These are phyloP conservation scores for Blastocystis sp. DNA, from an alignment of 352 stramenopile species.

Conservation along the genomic window DNA sequence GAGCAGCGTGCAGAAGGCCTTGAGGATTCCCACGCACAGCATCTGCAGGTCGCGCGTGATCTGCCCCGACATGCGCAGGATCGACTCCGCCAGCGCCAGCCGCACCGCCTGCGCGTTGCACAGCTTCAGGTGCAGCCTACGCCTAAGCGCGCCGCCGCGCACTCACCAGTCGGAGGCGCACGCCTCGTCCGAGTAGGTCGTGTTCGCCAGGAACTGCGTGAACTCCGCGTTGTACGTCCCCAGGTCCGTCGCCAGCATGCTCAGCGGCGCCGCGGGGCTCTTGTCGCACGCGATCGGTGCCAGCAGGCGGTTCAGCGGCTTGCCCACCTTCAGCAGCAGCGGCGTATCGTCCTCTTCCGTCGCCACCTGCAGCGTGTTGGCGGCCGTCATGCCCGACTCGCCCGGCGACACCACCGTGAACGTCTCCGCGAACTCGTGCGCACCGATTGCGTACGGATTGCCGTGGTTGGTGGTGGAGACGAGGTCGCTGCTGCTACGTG, in stretches of 20 bases:
- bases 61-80: not conserved
- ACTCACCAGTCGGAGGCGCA: conserved; percentile 26
- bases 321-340: not conserved
- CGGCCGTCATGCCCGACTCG: not conserved
- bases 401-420: conserved; percentile 14
- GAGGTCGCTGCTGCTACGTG: not conserved
- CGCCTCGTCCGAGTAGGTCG: not conserved
- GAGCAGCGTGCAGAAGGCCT: not conserved
- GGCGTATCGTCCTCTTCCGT: not conserved
- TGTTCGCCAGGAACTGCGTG: not conserved
- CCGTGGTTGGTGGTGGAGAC: not conserved
- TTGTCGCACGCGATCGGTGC: not conserved
- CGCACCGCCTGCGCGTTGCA: not conserved
- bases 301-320: not conserved
- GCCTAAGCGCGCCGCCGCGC: not conserved
- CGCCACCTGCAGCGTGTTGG: not conserved
- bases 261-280: not conserved
- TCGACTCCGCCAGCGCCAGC: not conserved
- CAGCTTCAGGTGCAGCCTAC: conserved; percentile 17
- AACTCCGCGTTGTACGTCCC: not conserved
- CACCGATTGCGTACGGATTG: not conserved
- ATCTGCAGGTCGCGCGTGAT: not conserved
- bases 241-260: not conserved
- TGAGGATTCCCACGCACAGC: not conserved
- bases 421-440: not conserved